Percentiles rank a stretch among this genome's conserved stretches.
These are phyloP conservation scores for Aspergillus campestris DNA, from an alignment of 495 filamentous ascomycete genomes.

Conservation along the genomic window DNA sequence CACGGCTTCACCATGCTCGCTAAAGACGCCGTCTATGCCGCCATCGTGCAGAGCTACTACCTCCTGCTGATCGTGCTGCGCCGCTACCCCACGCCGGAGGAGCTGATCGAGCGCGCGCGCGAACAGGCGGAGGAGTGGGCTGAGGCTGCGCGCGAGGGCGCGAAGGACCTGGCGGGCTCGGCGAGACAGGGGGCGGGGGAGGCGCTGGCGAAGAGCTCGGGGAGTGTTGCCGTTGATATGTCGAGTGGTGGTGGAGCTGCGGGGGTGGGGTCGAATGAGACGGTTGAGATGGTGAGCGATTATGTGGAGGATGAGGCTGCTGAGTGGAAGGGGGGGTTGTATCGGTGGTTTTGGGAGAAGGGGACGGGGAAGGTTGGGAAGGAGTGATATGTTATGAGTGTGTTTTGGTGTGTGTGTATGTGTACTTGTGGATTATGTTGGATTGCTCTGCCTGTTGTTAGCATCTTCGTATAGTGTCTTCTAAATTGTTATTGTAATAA, in stretches of 20 bases:
- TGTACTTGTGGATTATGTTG: no score
- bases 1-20: constrained; percentile 87
- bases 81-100: constrained; percentile 37
- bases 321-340: constrained; percentile 35
- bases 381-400: no score
- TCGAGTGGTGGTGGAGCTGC: neutral
- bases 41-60: constrained; percentile 64
- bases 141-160: constrained; percentile 35
- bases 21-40: constrained; percentile 72
- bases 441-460: no score
- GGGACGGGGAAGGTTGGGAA: constrained; percentile 11
- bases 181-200: constrained; percentile 22
- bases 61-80: constrained; percentile 27
- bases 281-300: constrained; percentile 39
- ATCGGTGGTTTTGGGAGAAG: constrained; percentile 41
- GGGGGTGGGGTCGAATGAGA: constrained; percentile 35
- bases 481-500: no score
- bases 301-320: constrained; percentile 39
- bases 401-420: no score
- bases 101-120: constrained; percentile 33
- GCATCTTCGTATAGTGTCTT: no score
- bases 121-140: constrained; percentile 38
- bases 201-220: constrained; percentile 17
- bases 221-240: constrained; percentile 27
- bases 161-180: constrained; percentile 28